These are phyloP conservation scores for Hanseniaspora thailandica DNA, from an alignment of 805 yeast genomes.

Conservation along the genomic window DNA sequence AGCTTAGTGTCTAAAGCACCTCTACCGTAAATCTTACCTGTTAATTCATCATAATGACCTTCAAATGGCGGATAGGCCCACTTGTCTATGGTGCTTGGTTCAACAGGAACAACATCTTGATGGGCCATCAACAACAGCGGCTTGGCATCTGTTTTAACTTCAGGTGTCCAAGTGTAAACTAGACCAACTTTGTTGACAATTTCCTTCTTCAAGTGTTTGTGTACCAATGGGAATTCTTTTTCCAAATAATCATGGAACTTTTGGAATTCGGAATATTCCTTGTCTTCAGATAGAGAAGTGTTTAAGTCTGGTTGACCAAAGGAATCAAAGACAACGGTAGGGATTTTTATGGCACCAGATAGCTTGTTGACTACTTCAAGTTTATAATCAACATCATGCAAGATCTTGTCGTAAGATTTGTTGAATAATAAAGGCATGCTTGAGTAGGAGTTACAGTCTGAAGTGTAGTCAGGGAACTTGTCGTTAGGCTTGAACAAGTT, in stretches of 20 bases:
- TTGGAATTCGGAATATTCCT: conserved; percentile 31
- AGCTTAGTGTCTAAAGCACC: conserved; percentile 63
- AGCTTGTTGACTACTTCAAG: conserved; percentile 34
- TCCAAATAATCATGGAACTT: conserved; percentile 32
- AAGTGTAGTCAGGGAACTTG: conserved; percentile 5
- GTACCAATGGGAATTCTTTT: conserved; percentile 31
- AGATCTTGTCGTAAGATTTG: conserved; percentile 22
- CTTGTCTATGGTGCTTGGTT: conserved; percentile 36
- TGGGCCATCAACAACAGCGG: conserved; percentile 63
- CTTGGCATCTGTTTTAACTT: conserved; percentile 37
- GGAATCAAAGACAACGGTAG: conserved; percentile 54
- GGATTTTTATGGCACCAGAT: conserved; percentile 49
- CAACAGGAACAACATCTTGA: conserved; percentile 69
- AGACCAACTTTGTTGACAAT: conserved; percentile 50
- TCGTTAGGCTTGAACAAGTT: neutral
- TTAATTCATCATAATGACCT: conserved; percentile 50
- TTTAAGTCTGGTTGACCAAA: conserved; percentile 26
- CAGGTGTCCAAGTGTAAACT: conserved; percentile 48
- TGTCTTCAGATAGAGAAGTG: neutral
- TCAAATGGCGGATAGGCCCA: conserved; percentile 57
- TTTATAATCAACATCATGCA: conserved; percentile 30
- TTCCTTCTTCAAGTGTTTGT: conserved; percentile 35
- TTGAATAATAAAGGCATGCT: conserved; percentile 21
- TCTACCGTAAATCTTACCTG: conserved; percentile 47
- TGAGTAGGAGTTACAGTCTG: conserved; percentile 14